A percentile compares a stretch with the other conserved stretches of the same genome.
These are phyloP conservation scores for Anthoceros angustus DNA, from an alignment of 225 moss, liverwort and hornwort genomes.

Conservation along the genomic window DNA sequence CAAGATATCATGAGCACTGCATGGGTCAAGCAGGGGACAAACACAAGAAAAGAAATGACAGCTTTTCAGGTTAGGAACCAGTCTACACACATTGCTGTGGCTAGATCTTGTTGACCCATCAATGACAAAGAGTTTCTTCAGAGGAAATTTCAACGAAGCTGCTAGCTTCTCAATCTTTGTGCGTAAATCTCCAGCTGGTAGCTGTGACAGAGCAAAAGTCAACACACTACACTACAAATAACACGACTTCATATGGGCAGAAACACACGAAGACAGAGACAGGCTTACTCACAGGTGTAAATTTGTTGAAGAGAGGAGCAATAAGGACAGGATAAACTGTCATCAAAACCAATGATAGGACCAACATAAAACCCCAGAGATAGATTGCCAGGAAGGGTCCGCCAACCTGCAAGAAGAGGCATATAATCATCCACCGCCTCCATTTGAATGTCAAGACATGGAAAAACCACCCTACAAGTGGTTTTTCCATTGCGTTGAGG, in stretches of 20 bases:
- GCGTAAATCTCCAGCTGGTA: constrained; percentile 59
- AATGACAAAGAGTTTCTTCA: constrained; percentile 91
- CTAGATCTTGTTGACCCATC: constrained; percentile 88
- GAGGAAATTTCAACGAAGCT: constrained; percentile 61
- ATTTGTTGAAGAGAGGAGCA: constrained; percentile 94
- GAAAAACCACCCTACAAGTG: background rate
- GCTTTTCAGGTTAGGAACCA: background rate
- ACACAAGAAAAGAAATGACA: background rate
- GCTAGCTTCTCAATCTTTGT: constrained; percentile 82
- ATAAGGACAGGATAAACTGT: constrained; percentile 80
- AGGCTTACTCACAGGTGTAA: constrained; percentile 45
- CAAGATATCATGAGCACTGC: background rate
- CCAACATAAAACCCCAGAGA: constrained; percentile 90
- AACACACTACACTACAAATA: background rate
- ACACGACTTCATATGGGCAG: no score
- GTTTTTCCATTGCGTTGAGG: background rate
- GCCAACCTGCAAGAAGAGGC: constrained; percentile 41
- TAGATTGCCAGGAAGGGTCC: constrained; percentile 95
- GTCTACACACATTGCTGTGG: constrained; percentile 66
- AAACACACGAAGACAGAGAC: background rate
- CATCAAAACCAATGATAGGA: constrained; percentile 79
- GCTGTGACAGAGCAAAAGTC: constrained; percentile 9
- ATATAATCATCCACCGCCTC: background rate
- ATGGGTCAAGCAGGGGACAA: background rate
- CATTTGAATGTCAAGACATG: background rate